phyloP scores from a whole-genome alignment of 768 basidiomycete species.

The Lactarius deliciosus region DNA sequence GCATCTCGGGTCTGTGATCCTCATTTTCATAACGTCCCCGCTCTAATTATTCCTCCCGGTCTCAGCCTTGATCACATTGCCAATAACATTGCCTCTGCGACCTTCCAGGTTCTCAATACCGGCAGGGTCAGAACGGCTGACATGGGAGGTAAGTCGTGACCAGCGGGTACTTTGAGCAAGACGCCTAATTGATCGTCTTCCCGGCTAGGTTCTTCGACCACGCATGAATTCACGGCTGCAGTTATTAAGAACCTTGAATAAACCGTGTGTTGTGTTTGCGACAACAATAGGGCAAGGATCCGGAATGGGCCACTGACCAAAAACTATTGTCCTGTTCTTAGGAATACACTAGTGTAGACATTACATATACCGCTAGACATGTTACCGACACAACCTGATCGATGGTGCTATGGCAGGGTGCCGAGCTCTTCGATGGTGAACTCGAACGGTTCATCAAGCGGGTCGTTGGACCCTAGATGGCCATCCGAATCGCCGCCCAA shows the following conservation, averaged over 20 bases:
- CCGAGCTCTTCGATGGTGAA: constrained; percentile 39
- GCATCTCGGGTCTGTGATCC: constrained; percentile 76
- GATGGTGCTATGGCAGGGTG: constrained; percentile 16
- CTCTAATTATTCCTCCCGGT: constrained; percentile 21
- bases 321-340: constrained; percentile 17
- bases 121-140: constrained; percentile 91
- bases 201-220: constrained; percentile 75
- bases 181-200: constrained; percentile 24
- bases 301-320: not conserved
- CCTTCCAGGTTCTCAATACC: constrained; percentile 88
- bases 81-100: constrained; percentile 88
- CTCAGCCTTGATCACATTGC: constrained; percentile 87
- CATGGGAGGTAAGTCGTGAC: constrained; percentile 74
- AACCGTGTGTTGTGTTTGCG: not conserved
- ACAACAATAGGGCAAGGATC: not conserved
- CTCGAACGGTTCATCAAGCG: constrained; percentile 47
- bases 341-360: constrained; percentile 28
- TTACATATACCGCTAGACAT: constrained; percentile 5
- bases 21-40: constrained; percentile 17
- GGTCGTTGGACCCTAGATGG: constrained; percentile 22
- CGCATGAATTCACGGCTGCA: constrained; percentile 92
- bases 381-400: not conserved
- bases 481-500: constrained; percentile 1
- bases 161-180: not conserved
- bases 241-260: constrained; percentile 76